phyloP scores from a whole-genome alignment of 2,329 filamentous ascomycete genomes.

The Neonectria hederae region DNA sequence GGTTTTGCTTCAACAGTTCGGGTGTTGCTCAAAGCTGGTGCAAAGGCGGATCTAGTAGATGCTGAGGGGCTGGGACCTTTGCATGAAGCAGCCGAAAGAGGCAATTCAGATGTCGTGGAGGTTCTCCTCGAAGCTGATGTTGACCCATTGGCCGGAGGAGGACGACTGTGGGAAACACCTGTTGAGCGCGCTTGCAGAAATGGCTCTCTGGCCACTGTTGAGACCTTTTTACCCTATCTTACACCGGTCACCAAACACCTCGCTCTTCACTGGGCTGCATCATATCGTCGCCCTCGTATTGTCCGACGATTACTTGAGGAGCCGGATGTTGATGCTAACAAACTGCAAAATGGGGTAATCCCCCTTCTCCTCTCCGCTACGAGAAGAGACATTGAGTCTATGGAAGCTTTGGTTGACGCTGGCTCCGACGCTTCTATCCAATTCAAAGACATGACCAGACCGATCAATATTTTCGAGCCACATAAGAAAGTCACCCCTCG shows the following conservation, averaged over 20 bases:
- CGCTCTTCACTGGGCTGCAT: neutral
- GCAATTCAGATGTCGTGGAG: neutral
- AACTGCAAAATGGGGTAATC: too few relatives aligned
- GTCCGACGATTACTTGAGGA: conserved; percentile 9
- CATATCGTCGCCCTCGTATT: neutral
- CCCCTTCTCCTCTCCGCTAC: neutral
- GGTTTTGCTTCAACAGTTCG: neutral
- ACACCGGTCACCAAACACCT: neutral
- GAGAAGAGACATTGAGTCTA: neutral
- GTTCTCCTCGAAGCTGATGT: conserved; percentile 2
- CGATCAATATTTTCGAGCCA: neutral
- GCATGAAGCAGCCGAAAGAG: neutral
- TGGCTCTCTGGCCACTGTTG: neutral
- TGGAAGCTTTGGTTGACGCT: conserved; percentile 1
- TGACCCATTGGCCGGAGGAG: neutral
- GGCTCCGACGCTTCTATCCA: conserved; percentile 5
- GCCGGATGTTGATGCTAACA: conserved; percentile 5
- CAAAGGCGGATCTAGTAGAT: neutral
- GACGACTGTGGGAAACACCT: neutral
- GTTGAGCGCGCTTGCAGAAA: neutral
- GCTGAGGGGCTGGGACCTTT: neutral
- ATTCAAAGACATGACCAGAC: neutral
- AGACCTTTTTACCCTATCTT: neutral
- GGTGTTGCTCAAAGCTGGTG: conserved; percentile 9
- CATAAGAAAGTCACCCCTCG: neutral